A percentile compares a stretch with the other conserved stretches of the same genome.
These are phyloP conservation scores for Colletotrichum simmondsii DNA, from an alignment of 2,329 filamentous ascomycete genomes.

Conservation along the genomic window DNA sequence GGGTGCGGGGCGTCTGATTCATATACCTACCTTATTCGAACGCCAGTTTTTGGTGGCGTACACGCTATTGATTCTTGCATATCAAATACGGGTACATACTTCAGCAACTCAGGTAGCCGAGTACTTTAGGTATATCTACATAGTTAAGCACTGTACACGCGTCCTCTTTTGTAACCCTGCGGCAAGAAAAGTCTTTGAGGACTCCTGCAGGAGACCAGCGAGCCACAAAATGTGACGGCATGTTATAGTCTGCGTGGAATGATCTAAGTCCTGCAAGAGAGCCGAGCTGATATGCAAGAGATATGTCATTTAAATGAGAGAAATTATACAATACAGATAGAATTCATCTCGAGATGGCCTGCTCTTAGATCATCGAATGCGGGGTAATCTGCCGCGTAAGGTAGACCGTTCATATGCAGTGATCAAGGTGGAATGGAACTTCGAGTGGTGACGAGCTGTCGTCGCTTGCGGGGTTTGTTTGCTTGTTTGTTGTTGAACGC, in stretches of 20 bases:
- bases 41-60: not conserved
- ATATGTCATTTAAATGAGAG: not conserved
- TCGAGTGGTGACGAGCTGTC: not conserved
- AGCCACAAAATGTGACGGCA: constrained; percentile 2
- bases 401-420: not conserved
- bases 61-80: not conserved
- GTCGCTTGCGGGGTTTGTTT: not conserved
- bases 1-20: no score
- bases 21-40: not conserved
- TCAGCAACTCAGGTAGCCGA: no score
- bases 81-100: not conserved
- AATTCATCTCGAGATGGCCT: not conserved
- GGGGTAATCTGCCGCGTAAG: not conserved
- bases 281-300: not conserved
- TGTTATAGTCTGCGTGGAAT: not conserved
- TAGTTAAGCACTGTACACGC: not conserved
- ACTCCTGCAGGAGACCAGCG: not conserved
- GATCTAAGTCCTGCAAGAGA: not conserved
- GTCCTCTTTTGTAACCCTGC: not conserved
- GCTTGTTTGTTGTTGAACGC: no score
- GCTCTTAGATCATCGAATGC: not conserved
- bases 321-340: not conserved
- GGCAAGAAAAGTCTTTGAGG: not conserved
- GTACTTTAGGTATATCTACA: not conserved
- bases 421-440: not conserved